Percentiles rank a stretch among this genome's conserved stretches.
These are phyloP conservation scores for Moniliophthora roreri DNA, from an alignment of 1,284 basidiomycete genomes.

Conservation along the genomic window DNA sequence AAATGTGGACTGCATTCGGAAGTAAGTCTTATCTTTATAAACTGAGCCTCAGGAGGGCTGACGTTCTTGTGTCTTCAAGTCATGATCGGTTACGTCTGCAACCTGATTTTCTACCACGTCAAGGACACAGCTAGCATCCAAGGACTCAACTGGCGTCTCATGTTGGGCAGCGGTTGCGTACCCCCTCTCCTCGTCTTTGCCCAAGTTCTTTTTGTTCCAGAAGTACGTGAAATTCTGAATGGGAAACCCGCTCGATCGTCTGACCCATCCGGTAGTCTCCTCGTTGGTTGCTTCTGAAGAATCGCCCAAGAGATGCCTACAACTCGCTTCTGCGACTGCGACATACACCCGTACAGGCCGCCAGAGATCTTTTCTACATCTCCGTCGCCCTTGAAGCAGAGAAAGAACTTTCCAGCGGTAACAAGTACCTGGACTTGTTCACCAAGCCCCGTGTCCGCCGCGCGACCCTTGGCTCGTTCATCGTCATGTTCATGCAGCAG, in stretches of 20 bases:
- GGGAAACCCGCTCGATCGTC: neutral
- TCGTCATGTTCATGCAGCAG: constrained; percentile 73
- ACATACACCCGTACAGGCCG: constrained; percentile 70
- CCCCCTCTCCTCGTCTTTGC: constrained; percentile 1
- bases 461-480: constrained; percentile 64
- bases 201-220: constrained; percentile 1
- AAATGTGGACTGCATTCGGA: constrained; percentile 8
- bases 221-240: neutral
- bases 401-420: constrained; percentile 50
- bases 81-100: constrained; percentile 2
- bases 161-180: constrained; percentile 2
- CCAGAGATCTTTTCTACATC: constrained; percentile 71
- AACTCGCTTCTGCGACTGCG: constrained; percentile 63
- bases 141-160: constrained; percentile 1
- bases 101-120: constrained; percentile 3
- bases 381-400: constrained; percentile 69
- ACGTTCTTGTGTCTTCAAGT: neutral
- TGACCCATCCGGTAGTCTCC: neutral
- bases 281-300: constrained; percentile 35
- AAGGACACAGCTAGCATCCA: neutral
- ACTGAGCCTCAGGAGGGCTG: no score
- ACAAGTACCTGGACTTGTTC: constrained; percentile 65
- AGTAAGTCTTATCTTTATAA: neutral
- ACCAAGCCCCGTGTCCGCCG: constrained; percentile 74
- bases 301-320: constrained; percentile 64